Base-by-base conservation (phyloP, 176 grass and related monocot genomes). In the Saccharum officinarum region DNA sequence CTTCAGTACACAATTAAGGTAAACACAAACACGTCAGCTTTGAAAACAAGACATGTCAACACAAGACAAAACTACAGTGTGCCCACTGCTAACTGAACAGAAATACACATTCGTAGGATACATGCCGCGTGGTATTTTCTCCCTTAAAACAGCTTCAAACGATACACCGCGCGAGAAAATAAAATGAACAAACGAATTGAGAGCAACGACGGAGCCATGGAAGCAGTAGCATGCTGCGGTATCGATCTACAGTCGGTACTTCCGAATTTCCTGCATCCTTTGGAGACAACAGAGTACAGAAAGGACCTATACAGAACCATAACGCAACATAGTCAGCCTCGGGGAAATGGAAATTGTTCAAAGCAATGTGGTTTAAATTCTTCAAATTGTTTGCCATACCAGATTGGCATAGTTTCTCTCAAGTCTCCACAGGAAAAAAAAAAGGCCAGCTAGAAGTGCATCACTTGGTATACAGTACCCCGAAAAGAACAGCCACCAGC, bases 401-500 rank as follows among this genome's bases (percentile, higher is more conserved):
- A 2, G 8, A 50, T 63, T 42, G n/a, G 16, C 7, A 10, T 62
- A 52, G 49, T 75, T 39, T 26, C 18, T 41, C n/a, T 33, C 60
- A 44, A 59, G 31, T 36, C 40, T 41, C 45, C 72, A 47, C 23
- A 7, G 69, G 2, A 14, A 55, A 52, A 14, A 55, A 52, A 28
- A 13, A 50, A 63, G 71, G 33, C 31, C 57, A 67, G 12, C 33
- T 23, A 39, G 36, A 65, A 65, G 20, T 2, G 26, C 8, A 69
- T 90, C 80, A 90, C 60, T 90, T 87, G 59, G 74, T 64, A 67
- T 83, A 82, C 40, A 96, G 62, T 20, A 83, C n/a, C 65, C 91
- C 89, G 37, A 93, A 54, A 79, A 96, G 68, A 79, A 96, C 64
- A 83, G 94, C 86, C 72, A 96, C 71, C 81, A 96, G 34, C 37